Evolutionary conservation across 768 basidiomycete species (phyloP).

Genomic region (Mycena haematopus): DNA sequence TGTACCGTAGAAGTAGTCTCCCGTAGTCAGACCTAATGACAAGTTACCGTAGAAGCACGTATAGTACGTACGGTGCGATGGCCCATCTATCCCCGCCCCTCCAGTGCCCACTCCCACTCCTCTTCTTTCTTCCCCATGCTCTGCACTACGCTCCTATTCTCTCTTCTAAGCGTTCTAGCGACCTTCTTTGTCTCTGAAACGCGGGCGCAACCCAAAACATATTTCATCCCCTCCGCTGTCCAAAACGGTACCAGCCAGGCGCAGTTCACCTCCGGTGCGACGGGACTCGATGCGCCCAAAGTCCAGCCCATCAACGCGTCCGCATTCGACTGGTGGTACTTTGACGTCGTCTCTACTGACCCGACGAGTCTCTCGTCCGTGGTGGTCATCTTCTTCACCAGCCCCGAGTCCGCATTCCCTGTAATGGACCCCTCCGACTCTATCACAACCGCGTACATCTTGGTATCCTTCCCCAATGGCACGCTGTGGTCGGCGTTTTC

Average conservation of each 20-base stretch:
- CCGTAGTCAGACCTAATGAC: no score
- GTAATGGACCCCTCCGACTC: background rate
- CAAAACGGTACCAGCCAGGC: constrained; percentile 3
- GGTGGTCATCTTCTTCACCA: constrained; percentile 28
- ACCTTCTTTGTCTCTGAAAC: no score
- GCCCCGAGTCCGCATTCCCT: background rate
- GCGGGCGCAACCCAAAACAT: no score
- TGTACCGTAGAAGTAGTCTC: no score
- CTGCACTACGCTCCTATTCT: no score
- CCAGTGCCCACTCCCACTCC: no score
- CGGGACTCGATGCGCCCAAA: constrained; percentile 26
- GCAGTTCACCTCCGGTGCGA: constrained; percentile 6
- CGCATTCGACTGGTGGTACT: constrained; percentile 33
- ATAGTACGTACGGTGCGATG: no score
- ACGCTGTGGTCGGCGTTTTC: constrained; percentile 2
- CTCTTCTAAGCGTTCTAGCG: no score
- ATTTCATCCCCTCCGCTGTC: background rate
- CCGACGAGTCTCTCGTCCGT: constrained; percentile 1
- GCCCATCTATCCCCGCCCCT: no score
- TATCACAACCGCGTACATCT: background rate
- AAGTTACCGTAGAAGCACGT: no score
- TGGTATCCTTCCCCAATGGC: constrained; percentile 17
- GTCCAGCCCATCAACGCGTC: constrained; percentile 25
- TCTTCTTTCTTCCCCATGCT: no score
- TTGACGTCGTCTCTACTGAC: constrained; percentile 31